Evolutionary conservation across 768 basidiomycete genomes (phyloP).

Genomic region (Trametes gibbosa): DNA sequence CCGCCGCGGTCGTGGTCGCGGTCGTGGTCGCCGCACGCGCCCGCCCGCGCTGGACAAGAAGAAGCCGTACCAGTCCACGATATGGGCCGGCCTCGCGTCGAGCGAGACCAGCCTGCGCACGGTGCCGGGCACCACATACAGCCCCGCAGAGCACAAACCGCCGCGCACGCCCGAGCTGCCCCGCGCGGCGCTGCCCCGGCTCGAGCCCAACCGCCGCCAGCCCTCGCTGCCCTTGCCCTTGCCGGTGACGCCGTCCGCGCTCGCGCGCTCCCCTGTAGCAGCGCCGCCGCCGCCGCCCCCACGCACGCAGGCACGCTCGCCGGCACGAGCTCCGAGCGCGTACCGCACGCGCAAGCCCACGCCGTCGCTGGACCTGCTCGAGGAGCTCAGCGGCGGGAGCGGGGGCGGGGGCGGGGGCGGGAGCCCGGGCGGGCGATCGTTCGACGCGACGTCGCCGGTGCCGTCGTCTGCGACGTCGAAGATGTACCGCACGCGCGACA

Average conservation of each 20-base stretch:
- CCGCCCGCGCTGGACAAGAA: background rate
- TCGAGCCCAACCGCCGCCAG: background rate
- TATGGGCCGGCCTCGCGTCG: background rate
- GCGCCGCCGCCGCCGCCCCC: background rate
- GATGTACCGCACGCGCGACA: conserved; percentile 8
- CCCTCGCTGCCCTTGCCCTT: background rate
- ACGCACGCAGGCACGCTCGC: background rate
- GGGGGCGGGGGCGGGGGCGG: background rate
- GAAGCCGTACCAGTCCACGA: background rate
- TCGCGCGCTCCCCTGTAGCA: background rate
- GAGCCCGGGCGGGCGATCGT: background rate
- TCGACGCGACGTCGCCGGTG: background rate
- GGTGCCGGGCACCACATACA: no score
- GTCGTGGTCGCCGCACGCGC: background rate
- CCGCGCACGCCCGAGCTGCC: background rate
- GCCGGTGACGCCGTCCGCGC: background rate
- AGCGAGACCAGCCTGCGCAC: background rate
- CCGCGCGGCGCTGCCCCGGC: background rate
- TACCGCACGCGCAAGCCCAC: background rate
- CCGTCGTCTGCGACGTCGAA: background rate
- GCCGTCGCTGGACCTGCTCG: background rate
- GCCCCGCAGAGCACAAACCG: background rate
- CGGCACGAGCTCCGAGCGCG: background rate
- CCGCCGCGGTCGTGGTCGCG: background rate
- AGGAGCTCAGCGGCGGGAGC: background rate